Base-by-base conservation (phyloP, 2,329 filamentous ascomycete species). In the Diaporthe batatas region DNA sequence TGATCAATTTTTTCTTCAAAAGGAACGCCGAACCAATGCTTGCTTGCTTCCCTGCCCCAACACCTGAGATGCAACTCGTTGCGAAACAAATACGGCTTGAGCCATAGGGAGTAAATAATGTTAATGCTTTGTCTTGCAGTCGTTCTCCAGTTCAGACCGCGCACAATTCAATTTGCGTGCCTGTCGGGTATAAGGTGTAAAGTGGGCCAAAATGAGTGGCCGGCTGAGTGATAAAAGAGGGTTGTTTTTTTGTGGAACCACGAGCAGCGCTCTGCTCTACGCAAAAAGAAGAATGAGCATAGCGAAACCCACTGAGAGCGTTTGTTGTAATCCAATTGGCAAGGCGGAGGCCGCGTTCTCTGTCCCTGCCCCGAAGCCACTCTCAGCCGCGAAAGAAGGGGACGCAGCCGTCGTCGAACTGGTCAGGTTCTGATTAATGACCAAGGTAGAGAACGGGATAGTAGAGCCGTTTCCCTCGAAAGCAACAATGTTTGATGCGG, bases 361-460 rank as follows among this genome's bases (percentile, higher is more conserved):
- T 6, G 76, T 75, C 16, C 75, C 69, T 11, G 78, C 77, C 34
- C 73, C 72, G 71, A 85, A 86, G 3, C 84, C 84, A 4, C 77
- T 57, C 18, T 78, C 80, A 1, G 84, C 84, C 25, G 75, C 78
- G 73, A 79, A 84, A 1, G 77, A 78, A 2, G 83, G 82, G 32
- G 77, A 73, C 12, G 79, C 79, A 23, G 76, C 75, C 0, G 76
- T 39, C 7, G 79, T 39, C 8, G 79, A 76, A 11, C 75, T 75
- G 25, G 79, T 80, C 72, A 82, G 77, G 74, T 78, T 78, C 75
- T 87, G 83, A 73, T 81, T 82, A 0, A 84, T 80, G 23, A 83
- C 86, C 0, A 78, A 75, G 6, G 85, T 89, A 3, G 87, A 84
- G 14, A 84, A 87, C 1, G 88, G 88, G 42, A 90, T 89, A 3